A percentile compares a stretch with the other conserved stretches of the same genome.
Evolutionary conservation across 371 early-diverging fungal species (phyloP).

Genomic region (Parasitella parasitica): DNA sequence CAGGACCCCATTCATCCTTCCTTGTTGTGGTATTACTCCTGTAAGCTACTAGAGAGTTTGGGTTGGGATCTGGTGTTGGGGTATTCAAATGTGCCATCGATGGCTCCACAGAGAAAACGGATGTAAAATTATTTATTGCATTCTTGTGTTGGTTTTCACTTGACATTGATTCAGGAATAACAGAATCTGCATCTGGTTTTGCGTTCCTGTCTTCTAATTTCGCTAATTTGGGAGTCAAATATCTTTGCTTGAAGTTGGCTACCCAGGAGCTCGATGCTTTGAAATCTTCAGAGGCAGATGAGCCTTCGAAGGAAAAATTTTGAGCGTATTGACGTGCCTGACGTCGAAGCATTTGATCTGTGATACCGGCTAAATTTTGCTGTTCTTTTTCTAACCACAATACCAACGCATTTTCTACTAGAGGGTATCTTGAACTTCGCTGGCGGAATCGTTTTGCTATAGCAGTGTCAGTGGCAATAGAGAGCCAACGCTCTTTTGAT

Average conservation of each 20-base stretch:
- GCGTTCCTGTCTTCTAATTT: neutral
- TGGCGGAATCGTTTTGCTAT: slow-evolving; percentile 21
- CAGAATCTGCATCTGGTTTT: neutral
- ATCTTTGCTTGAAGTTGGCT: slow-evolving; percentile 16
- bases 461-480: slow-evolving; percentile 15
- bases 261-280: slow-evolving; percentile 25
- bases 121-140: neutral
- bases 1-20: neutral
- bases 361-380: neutral
- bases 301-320: slow-evolving; percentile 1
- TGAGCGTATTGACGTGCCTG: slow-evolving; percentile 19
- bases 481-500: slow-evolving; percentile 22
- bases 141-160: neutral
- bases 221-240: neutral
- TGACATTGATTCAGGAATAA: neutral
- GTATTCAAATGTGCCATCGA: neutral
- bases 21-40: neutral
- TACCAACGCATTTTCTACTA: slow-evolving; percentile 15
- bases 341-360: slow-evolving; percentile 21
- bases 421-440: slow-evolving; percentile 19
- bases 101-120: neutral
- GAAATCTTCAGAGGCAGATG: slow-evolving; percentile 12
- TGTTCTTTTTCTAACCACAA: slow-evolving; percentile 19
- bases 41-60: neutral
- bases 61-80: neutral